Percentiles rank a stretch among this genome's conserved stretches.
phyloP scores from a whole-genome alignment of 225 moss, liverwort and hornwort genomes.

The Polytrichum commune region DNA sequence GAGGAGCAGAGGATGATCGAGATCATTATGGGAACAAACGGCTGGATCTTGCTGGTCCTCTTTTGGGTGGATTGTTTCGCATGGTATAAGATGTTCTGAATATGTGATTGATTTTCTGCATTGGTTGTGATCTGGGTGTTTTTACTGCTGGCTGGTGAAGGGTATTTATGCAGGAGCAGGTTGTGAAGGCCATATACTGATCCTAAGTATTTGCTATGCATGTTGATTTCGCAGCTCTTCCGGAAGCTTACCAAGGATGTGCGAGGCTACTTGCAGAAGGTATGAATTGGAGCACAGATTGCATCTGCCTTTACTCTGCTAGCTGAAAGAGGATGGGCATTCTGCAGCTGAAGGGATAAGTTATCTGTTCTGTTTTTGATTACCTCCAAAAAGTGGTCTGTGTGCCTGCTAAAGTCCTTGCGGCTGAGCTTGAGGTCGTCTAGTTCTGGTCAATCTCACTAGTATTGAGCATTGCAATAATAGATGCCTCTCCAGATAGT shows the following conservation, averaged over 20 bases:
- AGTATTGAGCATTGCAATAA: neutral
- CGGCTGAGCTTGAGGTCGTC: too few relatives aligned
- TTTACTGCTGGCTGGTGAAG: neutral
- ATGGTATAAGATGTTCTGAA: conserved; percentile 37
- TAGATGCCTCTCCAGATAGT: neutral
- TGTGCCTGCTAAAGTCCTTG: too few relatives aligned
- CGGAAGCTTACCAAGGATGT: conserved; percentile 98
- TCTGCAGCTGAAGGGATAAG: neutral
- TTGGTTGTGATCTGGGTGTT: neutral
- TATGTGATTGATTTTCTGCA: neutral
- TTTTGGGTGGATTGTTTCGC: conserved; percentile 96
- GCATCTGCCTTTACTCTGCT: neutral
- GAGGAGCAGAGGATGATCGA: conserved; percentile 96
- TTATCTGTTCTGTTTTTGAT: too few relatives aligned
- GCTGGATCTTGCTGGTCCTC: conserved; percentile 96
- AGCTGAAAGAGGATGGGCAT: neutral
- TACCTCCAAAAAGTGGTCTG: too few relatives aligned
- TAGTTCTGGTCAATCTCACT: too few relatives aligned
- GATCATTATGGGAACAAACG: conserved; percentile 99
- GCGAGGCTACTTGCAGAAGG: conserved; percentile 92
- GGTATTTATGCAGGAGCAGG: neutral
- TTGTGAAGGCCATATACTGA: neutral
- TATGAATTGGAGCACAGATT: neutral
- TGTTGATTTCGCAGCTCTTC: conserved; percentile 56
- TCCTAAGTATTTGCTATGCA: neutral